Base-by-base conservation (phyloP, 345 rosid genomes). In the Populus davidiana region DNA sequence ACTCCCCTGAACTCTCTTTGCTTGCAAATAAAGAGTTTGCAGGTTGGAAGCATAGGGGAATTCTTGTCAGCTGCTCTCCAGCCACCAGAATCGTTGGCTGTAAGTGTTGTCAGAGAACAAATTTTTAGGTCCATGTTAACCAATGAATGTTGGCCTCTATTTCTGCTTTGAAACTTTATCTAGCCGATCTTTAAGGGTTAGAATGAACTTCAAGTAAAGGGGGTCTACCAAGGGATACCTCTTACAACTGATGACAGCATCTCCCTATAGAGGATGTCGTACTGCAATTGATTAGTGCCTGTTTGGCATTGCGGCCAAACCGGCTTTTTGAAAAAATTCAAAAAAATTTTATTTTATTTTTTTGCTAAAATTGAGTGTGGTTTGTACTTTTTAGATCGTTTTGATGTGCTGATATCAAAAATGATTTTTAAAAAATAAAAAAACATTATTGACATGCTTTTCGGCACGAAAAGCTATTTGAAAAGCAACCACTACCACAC, bases 1-100 rank as follows among this genome's bases (percentile, higher is more conserved):
- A 96, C 98, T 88, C 99, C 99, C 50, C 83, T 96, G 79, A 93
- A 96, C 84, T 96, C 99, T 82, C 99, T 96, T 74, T 96, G 99
- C 89, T 84, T 96, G 94, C 99, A 93, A 90, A 96, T 96, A 78
- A 96, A 96, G 86, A 91, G 98, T 80, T 86, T 96, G 84, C 97
- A 86, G 86, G 95, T 93, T 75, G 95, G 83, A 72, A 91, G 96
- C 73, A 92, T 93, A 64, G 99, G 89, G 70, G 99, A 88, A 69
- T 96, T 96, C 90, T 87, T 96, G 84, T 93, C 97, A 70, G 89
- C 99, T 80, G 98, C 98, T 23, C 88, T 96, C 78, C 99, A 96
- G 88, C 90, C 99, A 71, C 98, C 98, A 35, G 91, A 87, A 79
- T 78, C 92, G 44, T 88, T 93, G 87, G 90, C 99, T 63, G 99